Base-by-base conservation (phyloP, 1,139 yeast species). In the Arxiozyma slooffiae region DNA sequence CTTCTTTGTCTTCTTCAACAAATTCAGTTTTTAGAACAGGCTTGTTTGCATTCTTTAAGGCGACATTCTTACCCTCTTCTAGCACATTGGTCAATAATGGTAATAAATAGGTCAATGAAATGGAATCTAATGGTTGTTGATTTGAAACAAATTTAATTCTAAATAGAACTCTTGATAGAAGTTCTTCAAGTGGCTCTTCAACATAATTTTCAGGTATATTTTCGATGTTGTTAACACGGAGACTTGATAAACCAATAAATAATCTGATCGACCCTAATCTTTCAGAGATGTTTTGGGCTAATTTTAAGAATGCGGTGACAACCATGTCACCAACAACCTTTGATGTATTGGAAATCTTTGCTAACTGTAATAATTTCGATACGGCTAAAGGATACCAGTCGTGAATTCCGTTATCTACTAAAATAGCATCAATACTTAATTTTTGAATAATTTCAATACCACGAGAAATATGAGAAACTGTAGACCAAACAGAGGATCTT, bases 1-100 rank as follows among this genome's bases (percentile, higher is more conserved):
- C 97, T 60, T 85, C 86, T 26, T 85, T 85, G 54, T 86, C 95
- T 62, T 85, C 94, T 54, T 83, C 84, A 38, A 74, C 79, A 70
- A 78, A 85, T 64, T 78, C 96, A 42, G 79, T 77, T 51, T 66
- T 73, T 38, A 65, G 66, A 38, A 71, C 76, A 47, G 80, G 81
- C 34, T 73, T 71, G 46, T 71, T 73, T 1, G 80, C 71, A 58
- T 76, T 78, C 57, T 71, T 76, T 49, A 76, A 60, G 1, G 85
- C 77, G 44, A 75, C 77, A 2, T 64, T 65, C 53, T 77, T 79
- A 54, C 90, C 89, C 50, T 74, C 76, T 51, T 80, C 79, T 55
- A 85, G 69, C 7, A 82, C 82, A 53, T 76, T 77, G 22, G 80
- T 77, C 48, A 89, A 67, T 55, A 90, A 68, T 2, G 97, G 97